Percentiles rank a stretch among this genome's conserved stretches.
Conservation (phyloP, 1,139 yeast species). For the Pichia sp. region DNA sequence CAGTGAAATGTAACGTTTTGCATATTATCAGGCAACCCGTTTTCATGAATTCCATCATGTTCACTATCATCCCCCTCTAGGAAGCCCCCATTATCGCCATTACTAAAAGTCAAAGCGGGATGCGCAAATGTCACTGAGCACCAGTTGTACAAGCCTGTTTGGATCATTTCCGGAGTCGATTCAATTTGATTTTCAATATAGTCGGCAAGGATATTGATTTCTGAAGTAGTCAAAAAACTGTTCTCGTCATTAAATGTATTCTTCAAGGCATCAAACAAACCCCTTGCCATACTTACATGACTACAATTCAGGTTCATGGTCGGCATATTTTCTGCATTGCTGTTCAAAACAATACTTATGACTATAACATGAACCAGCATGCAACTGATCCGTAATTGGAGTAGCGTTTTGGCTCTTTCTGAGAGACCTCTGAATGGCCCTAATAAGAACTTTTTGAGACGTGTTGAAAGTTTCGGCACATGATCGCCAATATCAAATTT, state of each 20-base stretch:
- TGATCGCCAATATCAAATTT: too few species aligned
- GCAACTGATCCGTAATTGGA: too few species aligned
- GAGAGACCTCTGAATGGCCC: too few species aligned
- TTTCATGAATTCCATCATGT: too few species aligned
- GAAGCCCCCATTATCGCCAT: background rate
- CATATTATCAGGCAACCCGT: background rate
- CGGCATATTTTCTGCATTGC: slow-evolving; percentile 22
- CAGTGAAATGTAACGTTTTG: too few species aligned
- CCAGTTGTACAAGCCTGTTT: slow-evolving; percentile 36
- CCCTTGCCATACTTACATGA: slow-evolving; percentile 42
- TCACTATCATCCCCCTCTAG: background rate
- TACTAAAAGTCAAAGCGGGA: slow-evolving; percentile 2
- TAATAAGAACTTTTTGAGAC: too few species aligned
- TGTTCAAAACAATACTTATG: too few species aligned
- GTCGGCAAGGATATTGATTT: slow-evolving; percentile 36
- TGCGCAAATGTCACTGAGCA: slow-evolving; percentile 35
- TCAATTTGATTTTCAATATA: slow-evolving; percentile 43
- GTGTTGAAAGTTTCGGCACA: too few species aligned
- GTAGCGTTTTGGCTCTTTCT: too few species aligned
- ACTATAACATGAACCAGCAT: too few species aligned
- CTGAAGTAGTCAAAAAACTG: slow-evolving; percentile 38
- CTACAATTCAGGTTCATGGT: slow-evolving; percentile 39
- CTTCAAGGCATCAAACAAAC: slow-evolving; percentile 40
- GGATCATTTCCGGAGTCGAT: slow-evolving; percentile 42
- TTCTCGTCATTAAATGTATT: slow-evolving; percentile 25